Evolutionary conservation across 257 asterid species (phyloP).

Genomic region (Forsythia viridissima): DNA sequence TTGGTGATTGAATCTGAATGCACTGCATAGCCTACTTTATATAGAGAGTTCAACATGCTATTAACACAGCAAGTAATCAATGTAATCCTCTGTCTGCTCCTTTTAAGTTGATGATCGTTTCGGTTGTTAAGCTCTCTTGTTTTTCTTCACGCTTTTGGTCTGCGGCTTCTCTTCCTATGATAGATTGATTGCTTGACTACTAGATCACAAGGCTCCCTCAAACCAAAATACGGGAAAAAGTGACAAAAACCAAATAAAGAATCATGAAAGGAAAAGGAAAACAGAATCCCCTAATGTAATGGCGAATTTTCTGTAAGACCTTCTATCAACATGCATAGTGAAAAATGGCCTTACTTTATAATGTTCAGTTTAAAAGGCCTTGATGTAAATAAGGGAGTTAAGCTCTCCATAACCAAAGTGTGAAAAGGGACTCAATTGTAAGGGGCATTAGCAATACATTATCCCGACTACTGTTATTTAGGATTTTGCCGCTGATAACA

Average conservation of each 20-base stretch:
- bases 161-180: neutral
- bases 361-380: neutral
- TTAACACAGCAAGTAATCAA: neutral
- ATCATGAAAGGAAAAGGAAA: neutral
- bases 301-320: neutral
- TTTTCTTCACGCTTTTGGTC: neutral
- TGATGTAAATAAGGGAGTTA: neutral
- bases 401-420: neutral
- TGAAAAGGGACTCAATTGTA: neutral
- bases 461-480: neutral
- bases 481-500: conserved; percentile 4
- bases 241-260: neutral
- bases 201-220: neutral
- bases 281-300: neutral
- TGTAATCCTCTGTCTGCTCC: neutral
- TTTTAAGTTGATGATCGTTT: neutral
- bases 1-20: neutral
- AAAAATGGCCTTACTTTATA: neutral
- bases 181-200: neutral
- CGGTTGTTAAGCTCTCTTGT: neutral
- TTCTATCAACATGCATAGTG: neutral
- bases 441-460: neutral
- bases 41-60: neutral
- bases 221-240: neutral
- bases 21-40: neutral